Conservation (phyloP, 2,329 filamentous ascomycete species). For the Nemania sp. region DNA sequence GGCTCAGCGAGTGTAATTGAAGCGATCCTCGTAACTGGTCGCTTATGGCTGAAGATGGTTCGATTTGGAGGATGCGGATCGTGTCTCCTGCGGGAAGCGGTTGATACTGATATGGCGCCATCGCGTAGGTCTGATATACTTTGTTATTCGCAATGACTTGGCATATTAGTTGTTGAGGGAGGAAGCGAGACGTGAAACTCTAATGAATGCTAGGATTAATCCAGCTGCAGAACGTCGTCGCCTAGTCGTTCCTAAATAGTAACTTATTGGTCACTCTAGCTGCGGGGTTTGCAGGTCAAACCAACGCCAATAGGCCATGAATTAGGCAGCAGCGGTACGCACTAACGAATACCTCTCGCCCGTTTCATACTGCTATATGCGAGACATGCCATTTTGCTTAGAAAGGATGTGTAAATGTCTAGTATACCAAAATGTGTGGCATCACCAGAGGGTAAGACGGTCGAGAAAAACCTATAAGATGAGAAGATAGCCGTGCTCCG, state of each 20-base stretch:
- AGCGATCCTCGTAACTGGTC: not conserved
- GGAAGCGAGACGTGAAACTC: no score
- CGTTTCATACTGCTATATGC: not conserved
- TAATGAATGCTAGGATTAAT: no score
- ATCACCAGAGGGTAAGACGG: slow-evolving; percentile 30
- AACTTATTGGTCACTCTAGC: not conserved
- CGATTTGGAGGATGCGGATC: not conserved
- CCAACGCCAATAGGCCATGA: not conserved
- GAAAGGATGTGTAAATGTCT: not conserved
- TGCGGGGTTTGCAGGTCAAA: not conserved
- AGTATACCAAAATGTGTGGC: slow-evolving; percentile 39
- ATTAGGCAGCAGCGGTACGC: not conserved
- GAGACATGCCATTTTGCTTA: not conserved
- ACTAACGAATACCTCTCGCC: no score
- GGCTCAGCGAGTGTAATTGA: not conserved
- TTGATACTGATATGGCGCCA: not conserved
- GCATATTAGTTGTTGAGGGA: not conserved
- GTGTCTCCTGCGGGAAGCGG: not conserved
- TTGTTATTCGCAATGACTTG: not conserved
- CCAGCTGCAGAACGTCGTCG: no score
- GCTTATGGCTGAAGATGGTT: not conserved
- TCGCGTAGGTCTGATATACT: not conserved
- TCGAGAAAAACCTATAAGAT: slow-evolving; percentile 39
- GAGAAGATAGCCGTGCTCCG: slow-evolving; percentile 38
- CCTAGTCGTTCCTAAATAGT: not conserved